Evolutionary conservation across 441 rosid species (phyloP).

Genomic region (Gossypium davidsonii): DNA sequence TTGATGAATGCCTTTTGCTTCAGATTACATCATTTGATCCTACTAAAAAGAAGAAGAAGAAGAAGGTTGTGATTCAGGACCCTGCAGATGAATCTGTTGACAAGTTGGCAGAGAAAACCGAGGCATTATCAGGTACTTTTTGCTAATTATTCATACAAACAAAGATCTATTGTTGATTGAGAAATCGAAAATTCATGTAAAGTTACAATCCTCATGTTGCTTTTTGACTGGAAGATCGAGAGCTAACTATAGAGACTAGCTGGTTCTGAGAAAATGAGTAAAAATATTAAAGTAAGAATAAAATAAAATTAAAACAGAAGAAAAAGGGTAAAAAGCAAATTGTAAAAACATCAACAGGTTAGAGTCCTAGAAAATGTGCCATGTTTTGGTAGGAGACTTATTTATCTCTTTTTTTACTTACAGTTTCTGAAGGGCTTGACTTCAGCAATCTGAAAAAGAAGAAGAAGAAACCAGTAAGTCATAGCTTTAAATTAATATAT

Average conservation of each 20-base stretch:
- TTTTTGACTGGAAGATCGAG: too few species aligned
- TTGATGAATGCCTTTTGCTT: background rate
- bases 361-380: background rate
- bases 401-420: background rate
- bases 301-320: background rate
- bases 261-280: background rate
- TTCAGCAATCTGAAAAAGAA: constrained; percentile 86
- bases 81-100: constrained; percentile 31
- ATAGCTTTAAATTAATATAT: background rate
- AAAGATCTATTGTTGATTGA: too few species aligned
- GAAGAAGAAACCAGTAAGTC: constrained; percentile 87
- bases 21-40: constrained; percentile 36
- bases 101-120: constrained; percentile 29
- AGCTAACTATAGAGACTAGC: too few species aligned
- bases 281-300: background rate
- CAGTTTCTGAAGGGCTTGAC: constrained; percentile 77
- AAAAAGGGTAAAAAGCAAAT: background rate
- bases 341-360: background rate
- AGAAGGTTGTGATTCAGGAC: constrained; percentile 29
- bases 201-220: too few species aligned
- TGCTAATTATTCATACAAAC: background rate
- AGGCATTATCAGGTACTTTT: constrained; percentile 22
- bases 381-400: background rate
- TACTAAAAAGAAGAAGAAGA: constrained; percentile 45
- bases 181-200: too few species aligned